Evolutionary conservation across 2,329 filamentous ascomycete genomes (phyloP), one percentile per base, ranked within the genome.

Genomic region (Aspergillus chevalieri): DNA sequence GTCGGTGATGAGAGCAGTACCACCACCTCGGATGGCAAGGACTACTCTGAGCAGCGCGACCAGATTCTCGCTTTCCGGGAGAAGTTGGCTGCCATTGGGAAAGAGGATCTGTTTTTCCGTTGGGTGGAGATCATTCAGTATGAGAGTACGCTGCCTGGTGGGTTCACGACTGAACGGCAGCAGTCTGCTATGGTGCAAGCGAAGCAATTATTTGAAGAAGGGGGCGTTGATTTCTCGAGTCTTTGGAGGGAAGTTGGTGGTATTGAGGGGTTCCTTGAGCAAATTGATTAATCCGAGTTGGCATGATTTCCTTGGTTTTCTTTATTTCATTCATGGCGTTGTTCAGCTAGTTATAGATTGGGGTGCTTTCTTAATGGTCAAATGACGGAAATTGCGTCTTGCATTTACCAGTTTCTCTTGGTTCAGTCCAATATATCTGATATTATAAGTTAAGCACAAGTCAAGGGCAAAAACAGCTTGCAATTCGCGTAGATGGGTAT

Each of bases 111-210:
- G 47, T 96, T 96, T 73, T 95, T 87, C 73, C 82, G 86, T 48
- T 95, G 90, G 89, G 87, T 95, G 44, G 91, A 96, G 73, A 80
- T 94, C 63, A 84, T 96, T 45, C 90, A 96, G 71, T 94, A 83
- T 62, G 90, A 95, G 71, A 85, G 87, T 39, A 85, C 83, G 33
- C 80, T 81, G 57, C 87, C 89, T 0, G 88, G 85, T 15, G 88
- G 87, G 0, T 94, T 95, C 63, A 87, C 85, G 1, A 73, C 78
- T 0, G 86, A 90, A 64, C 79, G 83, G 61, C 89, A 95, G 69
- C 75, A 81, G 49, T 79, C 76, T 41, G 85, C 87, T 1, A 88
- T 89, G 51, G 73, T 81, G 55, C 84, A 90, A 69, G 87, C 91
- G 45, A 82, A 85, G 60, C 79, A 82, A 36, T 74, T 93, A 65